These are phyloP conservation scores for Physcomitrellopsis africana DNA, from an alignment of 225 moss, liverwort and hornwort species.

Conservation along the genomic window DNA sequence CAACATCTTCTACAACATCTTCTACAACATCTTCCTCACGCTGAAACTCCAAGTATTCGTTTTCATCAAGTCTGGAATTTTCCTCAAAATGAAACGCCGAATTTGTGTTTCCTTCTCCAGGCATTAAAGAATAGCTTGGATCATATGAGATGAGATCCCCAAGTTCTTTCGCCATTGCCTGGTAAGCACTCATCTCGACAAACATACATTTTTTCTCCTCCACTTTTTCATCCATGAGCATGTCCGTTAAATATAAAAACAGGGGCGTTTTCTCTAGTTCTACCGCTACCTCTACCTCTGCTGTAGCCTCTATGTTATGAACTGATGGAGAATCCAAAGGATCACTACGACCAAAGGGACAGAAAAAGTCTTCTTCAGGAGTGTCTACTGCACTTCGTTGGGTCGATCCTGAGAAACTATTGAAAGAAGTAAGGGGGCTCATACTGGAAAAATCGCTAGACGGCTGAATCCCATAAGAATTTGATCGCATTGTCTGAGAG, in stretches of 20 bases:
- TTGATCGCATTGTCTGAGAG: constrained; percentile 27
- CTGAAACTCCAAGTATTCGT: neutral
- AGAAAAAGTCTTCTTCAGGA: constrained; percentile 15
- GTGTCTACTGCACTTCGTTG: constrained; percentile 8
- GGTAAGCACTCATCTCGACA: constrained; percentile 47
- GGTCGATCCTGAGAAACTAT: constrained; percentile 42
- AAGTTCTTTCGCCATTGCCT: constrained; percentile 65
- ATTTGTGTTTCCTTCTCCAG: neutral
- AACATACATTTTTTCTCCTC: constrained; percentile 64
- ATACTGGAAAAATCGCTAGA: neutral
- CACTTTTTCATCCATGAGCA: constrained; percentile 47
- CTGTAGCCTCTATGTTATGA: constrained; percentile 28
- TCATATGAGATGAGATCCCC: constrained; percentile 51
- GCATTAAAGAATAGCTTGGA: neutral
- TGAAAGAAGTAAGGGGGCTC: constrained; percentile 9
- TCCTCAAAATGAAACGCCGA: neutral
- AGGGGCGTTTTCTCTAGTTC: constrained; percentile 40
- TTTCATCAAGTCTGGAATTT: no score
- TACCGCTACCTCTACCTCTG: constrained; percentile 35
- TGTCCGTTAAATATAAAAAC: constrained; percentile 34
- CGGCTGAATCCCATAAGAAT: constrained; percentile 26
- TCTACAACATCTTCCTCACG: neutral
- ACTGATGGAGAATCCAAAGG: neutral
- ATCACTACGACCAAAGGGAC: neutral
- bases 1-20: constrained; percentile 30